These are phyloP conservation scores for Solanum sitiens DNA, from an alignment of 257 asterid genomes.

Conservation along the genomic window DNA sequence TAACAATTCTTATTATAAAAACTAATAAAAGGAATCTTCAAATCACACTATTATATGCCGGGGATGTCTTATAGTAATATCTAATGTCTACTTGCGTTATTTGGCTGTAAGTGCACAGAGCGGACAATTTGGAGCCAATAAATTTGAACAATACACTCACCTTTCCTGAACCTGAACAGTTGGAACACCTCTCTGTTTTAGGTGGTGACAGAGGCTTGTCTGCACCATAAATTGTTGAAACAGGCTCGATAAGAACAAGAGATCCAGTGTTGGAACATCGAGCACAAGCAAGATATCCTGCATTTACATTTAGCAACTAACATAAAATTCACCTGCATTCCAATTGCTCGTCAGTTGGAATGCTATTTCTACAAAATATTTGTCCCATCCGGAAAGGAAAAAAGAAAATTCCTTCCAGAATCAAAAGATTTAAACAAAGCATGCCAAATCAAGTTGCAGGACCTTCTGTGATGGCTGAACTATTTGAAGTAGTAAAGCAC, in stretches of 20 bases:
- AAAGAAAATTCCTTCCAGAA: neutral
- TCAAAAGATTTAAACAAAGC: neutral
- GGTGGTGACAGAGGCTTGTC: slow-evolving; percentile 53
- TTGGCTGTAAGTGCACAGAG: neutral
- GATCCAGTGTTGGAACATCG: slow-evolving; percentile 84
- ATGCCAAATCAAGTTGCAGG: neutral
- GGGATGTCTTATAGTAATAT: neutral
- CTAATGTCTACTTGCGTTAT: neutral
- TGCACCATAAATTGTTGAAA: slow-evolving; percentile 38
- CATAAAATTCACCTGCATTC: slow-evolving; percentile 7
- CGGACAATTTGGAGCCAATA: neutral
- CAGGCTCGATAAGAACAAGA: slow-evolving; percentile 66
- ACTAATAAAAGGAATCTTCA: neutral
- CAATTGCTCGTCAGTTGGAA: neutral
- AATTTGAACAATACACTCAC: slow-evolving; percentile 20
- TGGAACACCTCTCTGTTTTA: slow-evolving; percentile 76
- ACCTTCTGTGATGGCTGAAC: neutral
- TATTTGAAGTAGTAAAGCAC: neutral
- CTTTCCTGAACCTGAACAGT: slow-evolving; percentile 95
- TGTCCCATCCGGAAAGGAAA: neutral
- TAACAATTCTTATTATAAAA: neutral
- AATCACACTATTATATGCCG: neutral
- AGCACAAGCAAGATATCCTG: slow-evolving; percentile 98
- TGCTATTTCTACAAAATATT: neutral
- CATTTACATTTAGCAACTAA: neutral